phyloP scores from a whole-genome alignment of 2,329 filamentous ascomycete species.

The Leptographium galeiforme region DNA sequence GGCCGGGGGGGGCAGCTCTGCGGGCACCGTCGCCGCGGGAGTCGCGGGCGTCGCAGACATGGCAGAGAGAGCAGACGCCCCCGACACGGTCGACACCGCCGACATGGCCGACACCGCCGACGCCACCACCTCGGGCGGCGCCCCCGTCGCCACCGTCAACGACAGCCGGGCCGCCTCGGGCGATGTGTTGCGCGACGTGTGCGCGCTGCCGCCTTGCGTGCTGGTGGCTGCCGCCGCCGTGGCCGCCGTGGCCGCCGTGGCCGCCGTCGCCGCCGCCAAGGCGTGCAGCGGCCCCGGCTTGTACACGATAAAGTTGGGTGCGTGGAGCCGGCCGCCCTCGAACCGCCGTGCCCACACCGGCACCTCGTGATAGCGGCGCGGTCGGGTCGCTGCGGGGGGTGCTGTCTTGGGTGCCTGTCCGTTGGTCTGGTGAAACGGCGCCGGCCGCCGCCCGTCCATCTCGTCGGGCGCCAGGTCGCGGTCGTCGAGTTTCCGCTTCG shows the following conservation, averaged over 20 bases:
- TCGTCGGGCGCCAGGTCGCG: constrained; percentile 35
- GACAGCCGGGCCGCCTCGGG: constrained; percentile 13
- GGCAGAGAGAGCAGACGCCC: not conserved
- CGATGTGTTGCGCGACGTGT: constrained; percentile 32
- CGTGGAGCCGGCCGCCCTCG: constrained; percentile 23
- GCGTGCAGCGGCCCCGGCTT: constrained; percentile 20
- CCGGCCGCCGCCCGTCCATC: constrained; percentile 33
- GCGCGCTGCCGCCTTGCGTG: constrained; percentile 24
- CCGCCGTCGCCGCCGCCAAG: not conserved
- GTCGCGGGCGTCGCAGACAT: not conserved
- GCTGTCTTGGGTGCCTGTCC: too few species aligned
- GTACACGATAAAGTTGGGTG: constrained; percentile 33
- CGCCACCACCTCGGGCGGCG: constrained; percentile 12
- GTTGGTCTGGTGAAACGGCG: constrained; percentile 33
- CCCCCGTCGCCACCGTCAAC: constrained; percentile 11
- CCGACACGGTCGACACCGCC: too few species aligned
- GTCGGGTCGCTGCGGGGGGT: too few species aligned
- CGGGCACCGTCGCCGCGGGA: not conserved
- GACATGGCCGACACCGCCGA: constrained; percentile 10
- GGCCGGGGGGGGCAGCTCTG: too few species aligned
- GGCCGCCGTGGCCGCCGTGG: constrained; percentile 21
- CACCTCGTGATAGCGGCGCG: constrained; percentile 21
- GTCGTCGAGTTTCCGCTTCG: constrained; percentile 36
- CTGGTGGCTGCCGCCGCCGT: constrained; percentile 16
- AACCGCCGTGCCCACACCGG: constrained; percentile 37